Base-by-base conservation (phyloP, 2,329 filamentous ascomycete species). In the Esteya vermicola region DNA sequence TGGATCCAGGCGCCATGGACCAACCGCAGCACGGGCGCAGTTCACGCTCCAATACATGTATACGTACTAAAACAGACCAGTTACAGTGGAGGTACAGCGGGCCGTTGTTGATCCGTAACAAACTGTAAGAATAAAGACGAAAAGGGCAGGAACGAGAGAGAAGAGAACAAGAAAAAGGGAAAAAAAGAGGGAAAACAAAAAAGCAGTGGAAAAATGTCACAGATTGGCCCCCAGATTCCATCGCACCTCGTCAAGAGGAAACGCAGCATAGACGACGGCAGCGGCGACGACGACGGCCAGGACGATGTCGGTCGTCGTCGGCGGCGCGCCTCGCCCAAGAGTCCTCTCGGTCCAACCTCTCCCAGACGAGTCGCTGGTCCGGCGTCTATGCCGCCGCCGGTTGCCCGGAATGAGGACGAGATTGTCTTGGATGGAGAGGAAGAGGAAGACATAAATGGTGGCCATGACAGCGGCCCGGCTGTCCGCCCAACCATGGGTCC, bases 161-260 rank as follows among this genome's bases (percentile, higher is more conserved):
- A 5, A 4, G n/a, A n/a, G n/a, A n/a, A n/a, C n/a, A n/a, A 34
- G 14, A 13, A 22, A 12, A 22, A 21, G 14, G 19, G 10, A 22
- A 22, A 21, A 34, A 21, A 20, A n/a, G 7, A 12, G 10, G 14
- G 21, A 5, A 4, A 22, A 21, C 21, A 21, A 20, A n/a, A 4
- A 12, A 10, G 14, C 19, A 5, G 4, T 18, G 10, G 20, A 10
- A 9, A 23, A 59, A 84, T 84, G 79, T 63, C 77, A 38, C 75
- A 73, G 26, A 77, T 84, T 52, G 81, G 81, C 6, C 81, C 83
- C 13, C 66, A 77, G 44, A 57, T 86, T 20, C 81, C 83, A 12
- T 68, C 80, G 5, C 75, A 82, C 45, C 67, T 81, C 32, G 54
- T 72, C 26, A 79, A 79, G 56, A 68, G 75, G 51, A 78, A 78